Percentiles rank a stretch among this genome's conserved stretches.
Conservation (phyloP, 1,139 yeast species). For the Suhomyces yuchorum region DNA sequence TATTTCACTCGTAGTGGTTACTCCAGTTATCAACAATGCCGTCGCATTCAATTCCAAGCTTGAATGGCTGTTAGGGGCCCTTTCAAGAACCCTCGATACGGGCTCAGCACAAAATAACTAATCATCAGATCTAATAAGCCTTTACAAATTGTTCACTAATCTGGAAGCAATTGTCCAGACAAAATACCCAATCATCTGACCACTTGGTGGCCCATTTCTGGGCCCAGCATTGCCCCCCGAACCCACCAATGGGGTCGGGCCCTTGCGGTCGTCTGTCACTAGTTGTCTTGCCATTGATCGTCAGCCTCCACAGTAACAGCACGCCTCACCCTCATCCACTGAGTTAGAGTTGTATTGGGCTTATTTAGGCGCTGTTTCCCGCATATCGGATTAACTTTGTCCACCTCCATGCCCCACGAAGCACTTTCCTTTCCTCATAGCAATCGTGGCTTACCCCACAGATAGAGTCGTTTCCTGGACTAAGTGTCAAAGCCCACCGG, state of each 20-base stretch:
- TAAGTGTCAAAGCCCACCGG: too few relatives aligned
- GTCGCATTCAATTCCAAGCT: too few relatives aligned
- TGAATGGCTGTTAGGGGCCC: neutral
- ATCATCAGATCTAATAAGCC: neutral
- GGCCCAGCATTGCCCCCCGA: neutral
- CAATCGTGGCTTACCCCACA: neutral
- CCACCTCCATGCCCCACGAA: neutral
- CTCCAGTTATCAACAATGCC: neutral
- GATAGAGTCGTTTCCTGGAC: neutral
- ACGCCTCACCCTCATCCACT: neutral
- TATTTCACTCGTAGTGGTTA: neutral
- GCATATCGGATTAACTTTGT: neutral
- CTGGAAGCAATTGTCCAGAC: neutral
- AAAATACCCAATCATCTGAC: neutral
- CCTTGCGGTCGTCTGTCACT: too few relatives aligned
- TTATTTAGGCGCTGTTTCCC: neutral
- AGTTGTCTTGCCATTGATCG: neutral
- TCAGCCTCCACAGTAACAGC: neutral
- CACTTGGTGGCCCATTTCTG: neutral
- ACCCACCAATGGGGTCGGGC: too few relatives aligned
- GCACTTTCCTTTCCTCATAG: neutral
- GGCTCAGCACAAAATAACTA: neutral
- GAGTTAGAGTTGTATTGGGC: neutral
- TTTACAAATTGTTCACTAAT: neutral
- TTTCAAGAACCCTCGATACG: neutral